Percentiles rank a stretch among this genome's conserved stretches.
phyloP scores from a whole-genome alignment of 2,329 filamentous ascomycete genomes.

The Lojkania enalia region DNA sequence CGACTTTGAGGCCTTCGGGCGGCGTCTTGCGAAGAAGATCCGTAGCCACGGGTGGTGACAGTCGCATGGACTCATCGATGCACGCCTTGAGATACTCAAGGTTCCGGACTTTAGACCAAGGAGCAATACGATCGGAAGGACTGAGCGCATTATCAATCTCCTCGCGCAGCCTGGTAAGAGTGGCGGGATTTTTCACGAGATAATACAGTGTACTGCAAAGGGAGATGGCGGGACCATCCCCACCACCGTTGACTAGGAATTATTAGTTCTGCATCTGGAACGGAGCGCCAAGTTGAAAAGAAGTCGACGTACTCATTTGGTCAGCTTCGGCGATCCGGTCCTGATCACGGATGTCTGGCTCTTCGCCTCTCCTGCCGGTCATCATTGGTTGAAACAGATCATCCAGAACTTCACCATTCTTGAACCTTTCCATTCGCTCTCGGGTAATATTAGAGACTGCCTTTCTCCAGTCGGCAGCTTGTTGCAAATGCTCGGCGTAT shows the following conservation, averaged over 20 bases:
- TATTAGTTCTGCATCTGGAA: slow-evolving; percentile 57
- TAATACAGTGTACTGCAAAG: slow-evolving; percentile 59
- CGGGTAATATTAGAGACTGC: slow-evolving; percentile 52
- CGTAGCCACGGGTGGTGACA: slow-evolving; percentile 51
- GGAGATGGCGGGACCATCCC: slow-evolving; percentile 57
- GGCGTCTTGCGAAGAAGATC: slow-evolving; percentile 43
- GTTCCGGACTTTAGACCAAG: slow-evolving; percentile 35
- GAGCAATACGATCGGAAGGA: slow-evolving; percentile 31
- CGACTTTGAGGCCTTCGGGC: slow-evolving; percentile 30
- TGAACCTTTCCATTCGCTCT: too few species aligned
- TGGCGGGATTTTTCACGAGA: slow-evolving; percentile 53
- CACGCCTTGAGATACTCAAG: slow-evolving; percentile 46
- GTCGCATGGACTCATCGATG: slow-evolving; percentile 50
- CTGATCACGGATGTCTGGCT: slow-evolving; percentile 56
- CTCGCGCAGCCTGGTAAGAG: slow-evolving; percentile 27
- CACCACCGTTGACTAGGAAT: slow-evolving; percentile 58
- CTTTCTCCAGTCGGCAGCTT: slow-evolving; percentile 52
- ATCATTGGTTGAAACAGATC: slow-evolving; percentile 63
- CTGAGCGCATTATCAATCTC: slow-evolving; percentile 33
- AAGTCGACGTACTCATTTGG: too few species aligned
- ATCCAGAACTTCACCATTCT: slow-evolving; percentile 60
- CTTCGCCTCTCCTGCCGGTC: slow-evolving; percentile 52
- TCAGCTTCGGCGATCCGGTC: slow-evolving; percentile 64
- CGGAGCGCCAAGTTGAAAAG: too few species aligned
- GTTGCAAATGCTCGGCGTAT: slow-evolving; percentile 49